Evolutionary conservation across 371 early-diverging fungal species (phyloP).

Genomic region (Mucor ambiguus): DNA sequence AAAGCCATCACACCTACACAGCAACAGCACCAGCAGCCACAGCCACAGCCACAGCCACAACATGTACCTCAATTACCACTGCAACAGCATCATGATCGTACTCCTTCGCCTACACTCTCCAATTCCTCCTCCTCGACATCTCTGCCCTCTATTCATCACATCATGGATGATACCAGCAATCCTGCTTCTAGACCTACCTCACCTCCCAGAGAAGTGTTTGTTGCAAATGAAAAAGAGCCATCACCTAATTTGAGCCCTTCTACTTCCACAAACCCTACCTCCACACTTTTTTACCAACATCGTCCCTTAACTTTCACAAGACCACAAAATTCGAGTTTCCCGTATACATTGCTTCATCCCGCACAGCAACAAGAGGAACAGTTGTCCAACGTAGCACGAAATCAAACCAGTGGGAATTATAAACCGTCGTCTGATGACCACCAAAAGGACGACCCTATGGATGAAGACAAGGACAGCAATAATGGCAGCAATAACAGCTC

Average conservation of each 20-base stretch:
- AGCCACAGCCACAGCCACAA: neutral
- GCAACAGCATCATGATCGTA: conserved; percentile 12
- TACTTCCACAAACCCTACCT: neutral
- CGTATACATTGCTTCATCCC: conserved; percentile 39
- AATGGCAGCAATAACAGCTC: neutral
- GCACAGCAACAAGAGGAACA: conserved; percentile 17
- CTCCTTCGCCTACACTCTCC: conserved; percentile 27
- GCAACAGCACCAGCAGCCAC: neutral
- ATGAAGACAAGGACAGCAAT: conserved; percentile 4
- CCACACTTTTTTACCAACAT: conserved; percentile 33
- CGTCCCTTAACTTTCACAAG: conserved; percentile 30
- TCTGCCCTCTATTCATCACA: conserved; percentile 25
- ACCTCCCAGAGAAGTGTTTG: neutral
- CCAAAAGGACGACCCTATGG: conserved; percentile 14
- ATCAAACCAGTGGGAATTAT: conserved; percentile 19
- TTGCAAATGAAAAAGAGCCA: neutral
- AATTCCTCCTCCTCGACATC: conserved; percentile 25
- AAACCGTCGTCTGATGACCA: conserved; percentile 13
- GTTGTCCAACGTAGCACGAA: conserved; percentile 16
- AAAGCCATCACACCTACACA: neutral
- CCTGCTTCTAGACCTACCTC: conserved; percentile 9
- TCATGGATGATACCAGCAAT: conserved; percentile 18
- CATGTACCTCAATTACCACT: neutral
- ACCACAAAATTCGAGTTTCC: conserved; percentile 20
- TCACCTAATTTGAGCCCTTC: neutral